Percentiles rank a stretch among this genome's conserved stretches.
Conservation (phyloP, 257 asterid genomes). For the Solanum arcanum region DNA sequence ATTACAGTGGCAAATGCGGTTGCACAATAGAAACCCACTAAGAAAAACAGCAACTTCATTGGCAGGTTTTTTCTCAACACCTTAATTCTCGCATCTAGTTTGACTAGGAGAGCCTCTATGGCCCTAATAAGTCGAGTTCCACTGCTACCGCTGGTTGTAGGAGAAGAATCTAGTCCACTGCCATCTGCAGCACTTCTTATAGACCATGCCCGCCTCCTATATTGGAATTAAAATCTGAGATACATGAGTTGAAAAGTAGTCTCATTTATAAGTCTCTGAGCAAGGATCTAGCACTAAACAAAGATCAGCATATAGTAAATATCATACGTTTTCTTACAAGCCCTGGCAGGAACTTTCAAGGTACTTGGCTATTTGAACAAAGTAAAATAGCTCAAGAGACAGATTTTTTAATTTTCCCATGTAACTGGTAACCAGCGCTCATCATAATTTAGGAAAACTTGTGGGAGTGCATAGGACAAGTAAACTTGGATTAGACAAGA, state of each 20-base stretch:
- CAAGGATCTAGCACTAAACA: not conserved
- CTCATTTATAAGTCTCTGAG: not conserved
- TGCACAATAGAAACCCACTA: constrained; percentile 89
- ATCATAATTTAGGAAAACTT: not conserved
- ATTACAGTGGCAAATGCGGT: constrained; percentile 88
- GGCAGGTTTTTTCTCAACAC: constrained; percentile 63
- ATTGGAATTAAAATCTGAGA: not conserved
- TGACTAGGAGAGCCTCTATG: constrained; percentile 41
- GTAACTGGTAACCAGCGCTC: not conserved
- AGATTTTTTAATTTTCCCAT: not conserved
- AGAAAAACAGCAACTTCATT: constrained; percentile 51
- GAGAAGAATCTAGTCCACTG: constrained; percentile 30
- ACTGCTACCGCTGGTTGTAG: constrained; percentile 26
- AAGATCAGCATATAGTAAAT: not conserved
- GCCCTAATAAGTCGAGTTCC: constrained; percentile 68
- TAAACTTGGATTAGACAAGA: not conserved
- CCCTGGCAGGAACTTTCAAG: not conserved
- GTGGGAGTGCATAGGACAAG: not conserved
- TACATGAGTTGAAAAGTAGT: not conserved
- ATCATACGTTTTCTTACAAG: not conserved
- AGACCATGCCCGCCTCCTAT: constrained; percentile 46
- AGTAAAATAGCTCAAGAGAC: not conserved
- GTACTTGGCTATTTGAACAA: not conserved
- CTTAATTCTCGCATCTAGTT: constrained; percentile 29
- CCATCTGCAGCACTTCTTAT: constrained; percentile 65